Evolutionary conservation across 176 grass and related monocot genomes (phyloP), one percentile per base, ranked within the genome.

Genomic region (Triticum urartu): DNA sequence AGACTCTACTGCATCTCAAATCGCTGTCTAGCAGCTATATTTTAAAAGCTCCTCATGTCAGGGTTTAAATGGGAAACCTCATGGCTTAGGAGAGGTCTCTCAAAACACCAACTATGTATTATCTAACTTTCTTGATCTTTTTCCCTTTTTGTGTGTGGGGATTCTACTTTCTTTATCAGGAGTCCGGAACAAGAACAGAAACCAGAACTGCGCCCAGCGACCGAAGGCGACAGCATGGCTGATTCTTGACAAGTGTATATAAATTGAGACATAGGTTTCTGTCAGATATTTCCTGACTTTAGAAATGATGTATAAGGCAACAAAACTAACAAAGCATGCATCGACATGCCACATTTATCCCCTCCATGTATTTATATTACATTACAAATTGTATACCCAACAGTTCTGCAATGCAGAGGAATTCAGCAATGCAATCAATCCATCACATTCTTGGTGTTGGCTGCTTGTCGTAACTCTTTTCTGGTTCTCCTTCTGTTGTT

Each of bases 171-270:
- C 28, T 80, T 87, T 59, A 33, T 50, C 81, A 91, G 89, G 75
- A 84, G 58, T 25, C 35, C 75, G 48, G 85, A 87, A 73, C 85
- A 87, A 38, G 45, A 87, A 62, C 45, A 48, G 68, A 84, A 87
- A 48, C 76, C 25, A 50, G 89, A 79, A 40, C 22, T 75, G 36
- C 6, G 0, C 75, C 68, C 26, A 6, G 47, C 26, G 5, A 72
- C 45, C 0, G 28, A 84, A 67, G 81, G 84, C 45, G 38, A 84
- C 45, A 75, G 34, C 75, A 84, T 80, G 76, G 39, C 89, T 50
- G 28, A 66, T 61, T 84, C 61, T 13, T 91, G 89, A 91, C 75
- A 74, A 38, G 20, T 72, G 59, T 79, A 63, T 79, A 84, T 87
- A 84, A 79, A 79, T 66, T 52, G 71, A 78, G 28, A 82, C 63